Percentiles rank a stretch among this genome's conserved stretches.
These are phyloP conservation scores for Cercophora scortea DNA, from an alignment of 495 filamentous ascomycete genomes.

Conservation along the genomic window DNA sequence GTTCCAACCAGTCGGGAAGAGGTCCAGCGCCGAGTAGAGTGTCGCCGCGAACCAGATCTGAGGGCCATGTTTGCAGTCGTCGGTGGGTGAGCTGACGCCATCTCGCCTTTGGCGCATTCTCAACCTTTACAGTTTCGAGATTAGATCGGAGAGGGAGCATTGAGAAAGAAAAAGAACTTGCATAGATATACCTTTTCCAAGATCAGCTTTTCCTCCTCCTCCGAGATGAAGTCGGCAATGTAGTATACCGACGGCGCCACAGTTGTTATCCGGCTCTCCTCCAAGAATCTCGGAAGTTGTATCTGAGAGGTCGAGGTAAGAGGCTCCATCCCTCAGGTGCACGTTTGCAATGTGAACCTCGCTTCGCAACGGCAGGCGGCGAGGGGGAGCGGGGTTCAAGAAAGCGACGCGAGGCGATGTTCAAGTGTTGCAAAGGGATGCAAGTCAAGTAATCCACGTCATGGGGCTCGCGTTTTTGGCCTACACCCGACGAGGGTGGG, in stretches of 20 bases:
- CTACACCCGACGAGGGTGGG: too few relatives aligned
- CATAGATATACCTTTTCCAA: conserved; percentile 52
- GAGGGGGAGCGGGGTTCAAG: too few relatives aligned
- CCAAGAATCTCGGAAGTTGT: conserved; percentile 33
- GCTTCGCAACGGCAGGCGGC: too few relatives aligned
- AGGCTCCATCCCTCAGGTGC: too few relatives aligned
- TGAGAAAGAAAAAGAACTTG: not conserved
- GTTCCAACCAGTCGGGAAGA: conserved; percentile 68
- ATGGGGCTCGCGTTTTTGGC: too few relatives aligned
- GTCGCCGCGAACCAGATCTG: conserved; percentile 57
- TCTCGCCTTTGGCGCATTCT: conserved; percentile 59
- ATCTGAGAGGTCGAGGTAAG: not conserved
- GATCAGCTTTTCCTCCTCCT: conserved; percentile 63
- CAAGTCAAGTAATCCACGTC: too few relatives aligned
- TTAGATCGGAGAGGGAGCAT: conserved; percentile 7
- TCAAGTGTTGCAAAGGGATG: too few relatives aligned
- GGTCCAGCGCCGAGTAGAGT: conserved; percentile 61
- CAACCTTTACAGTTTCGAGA: conserved; percentile 28
- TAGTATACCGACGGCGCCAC: conserved; percentile 72
- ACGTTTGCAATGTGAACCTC: too few relatives aligned
- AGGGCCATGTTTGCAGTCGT: conserved; percentile 85
- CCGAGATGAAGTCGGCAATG: conserved; percentile 76
- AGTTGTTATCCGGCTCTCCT: conserved; percentile 44
- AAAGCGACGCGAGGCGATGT: too few relatives aligned
- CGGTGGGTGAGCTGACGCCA: conserved; percentile 84